Conservation (phyloP, 2,329 filamentous ascomycete genomes). For the Ophiostoma triangulosporum region DNA sequence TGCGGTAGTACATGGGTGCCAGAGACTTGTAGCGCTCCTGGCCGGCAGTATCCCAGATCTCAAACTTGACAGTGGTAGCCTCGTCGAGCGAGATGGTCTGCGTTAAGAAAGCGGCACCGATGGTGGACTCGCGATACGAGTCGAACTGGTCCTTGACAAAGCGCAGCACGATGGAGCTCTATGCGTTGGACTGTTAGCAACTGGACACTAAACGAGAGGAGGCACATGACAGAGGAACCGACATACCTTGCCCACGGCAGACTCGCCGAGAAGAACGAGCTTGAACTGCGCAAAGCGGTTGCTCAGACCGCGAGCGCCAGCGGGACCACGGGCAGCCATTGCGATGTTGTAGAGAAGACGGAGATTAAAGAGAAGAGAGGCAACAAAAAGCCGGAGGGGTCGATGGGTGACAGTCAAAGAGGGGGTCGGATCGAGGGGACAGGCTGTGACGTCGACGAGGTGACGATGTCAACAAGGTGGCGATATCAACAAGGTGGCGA, state of each 20-base stretch:
- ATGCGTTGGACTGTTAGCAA: conserved; percentile 28
- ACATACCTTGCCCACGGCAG: conserved; percentile 88
- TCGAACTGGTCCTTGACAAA: conserved; percentile 99
- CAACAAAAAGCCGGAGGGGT: not conserved
- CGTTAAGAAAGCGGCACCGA: conserved; percentile 95
- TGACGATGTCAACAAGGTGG: too few relatives aligned
- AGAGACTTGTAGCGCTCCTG: conserved; percentile 99
- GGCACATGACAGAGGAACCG: conserved; percentile 11
- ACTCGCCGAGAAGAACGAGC: conserved; percentile 92
- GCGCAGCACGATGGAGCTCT: conserved; percentile 93
- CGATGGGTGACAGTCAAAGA: not conserved
- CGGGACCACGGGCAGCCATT: conserved; percentile 73
- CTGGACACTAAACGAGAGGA: not conserved
- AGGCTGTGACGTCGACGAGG: not conserved
- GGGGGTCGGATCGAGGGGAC: not conserved
- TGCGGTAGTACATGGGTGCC: conserved; percentile 98
- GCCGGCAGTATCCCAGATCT: conserved; percentile 98
- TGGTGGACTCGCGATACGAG: conserved; percentile 90
- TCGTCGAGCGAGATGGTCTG: conserved; percentile 98
- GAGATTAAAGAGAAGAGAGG: not conserved
- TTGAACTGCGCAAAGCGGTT: conserved; percentile 98
- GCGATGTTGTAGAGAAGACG: not conserved
- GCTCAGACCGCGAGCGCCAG: conserved; percentile 50
- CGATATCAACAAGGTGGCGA: too few relatives aligned
- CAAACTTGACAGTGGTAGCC: conserved; percentile 97